These are phyloP conservation scores for Metschnikowia colocasiae DNA, from an alignment of 805 yeast genomes.

Conservation along the genomic window DNA sequence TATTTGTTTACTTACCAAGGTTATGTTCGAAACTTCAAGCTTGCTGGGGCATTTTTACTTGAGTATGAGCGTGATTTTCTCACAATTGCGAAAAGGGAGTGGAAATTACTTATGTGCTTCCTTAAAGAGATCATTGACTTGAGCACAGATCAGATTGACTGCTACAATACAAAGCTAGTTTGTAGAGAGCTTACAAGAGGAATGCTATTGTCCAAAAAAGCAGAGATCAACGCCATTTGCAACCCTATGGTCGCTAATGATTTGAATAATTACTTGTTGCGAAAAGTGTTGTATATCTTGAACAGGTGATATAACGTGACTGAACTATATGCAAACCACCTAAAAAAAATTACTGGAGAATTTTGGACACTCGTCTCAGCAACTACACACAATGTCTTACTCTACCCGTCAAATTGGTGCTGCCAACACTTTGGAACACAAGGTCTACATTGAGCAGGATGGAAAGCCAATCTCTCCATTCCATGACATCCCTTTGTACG, in stretches of 20 bases:
- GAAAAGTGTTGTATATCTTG: conserved; percentile 10
- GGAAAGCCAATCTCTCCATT: conserved; percentile 94
- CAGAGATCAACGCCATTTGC: conserved; percentile 53
- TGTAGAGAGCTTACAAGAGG: conserved; percentile 53
- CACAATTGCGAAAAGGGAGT: conserved; percentile 14
- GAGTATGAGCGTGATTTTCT: conserved; percentile 15
- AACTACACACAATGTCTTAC: conserved; percentile 55
- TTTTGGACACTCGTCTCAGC: conserved; percentile 2
- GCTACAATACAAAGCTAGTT: background rate
- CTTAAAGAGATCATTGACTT: conserved; percentile 5
- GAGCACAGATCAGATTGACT: background rate
- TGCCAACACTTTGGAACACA: conserved; percentile 91
- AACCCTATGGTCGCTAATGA: conserved; percentile 7
- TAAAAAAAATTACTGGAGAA: conserved; percentile 13
- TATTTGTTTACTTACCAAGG: conserved; percentile 8
- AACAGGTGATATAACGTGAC: conserved; percentile 17
- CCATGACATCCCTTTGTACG: conserved; percentile 76
- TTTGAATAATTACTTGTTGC: conserved; percentile 14
- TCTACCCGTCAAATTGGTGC: conserved; percentile 93
- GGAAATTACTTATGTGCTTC: conserved; percentile 12
- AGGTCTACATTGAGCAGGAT: conserved; percentile 84
- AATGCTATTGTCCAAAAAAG: conserved; percentile 46
- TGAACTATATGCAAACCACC: conserved; percentile 13
- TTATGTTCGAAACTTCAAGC: background rate
- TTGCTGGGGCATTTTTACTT: conserved; percentile 16